Evolutionary conservation across 495 filamentous ascomycete species (phyloP).

Genomic region (Aspergillus bertholletiae): DNA sequence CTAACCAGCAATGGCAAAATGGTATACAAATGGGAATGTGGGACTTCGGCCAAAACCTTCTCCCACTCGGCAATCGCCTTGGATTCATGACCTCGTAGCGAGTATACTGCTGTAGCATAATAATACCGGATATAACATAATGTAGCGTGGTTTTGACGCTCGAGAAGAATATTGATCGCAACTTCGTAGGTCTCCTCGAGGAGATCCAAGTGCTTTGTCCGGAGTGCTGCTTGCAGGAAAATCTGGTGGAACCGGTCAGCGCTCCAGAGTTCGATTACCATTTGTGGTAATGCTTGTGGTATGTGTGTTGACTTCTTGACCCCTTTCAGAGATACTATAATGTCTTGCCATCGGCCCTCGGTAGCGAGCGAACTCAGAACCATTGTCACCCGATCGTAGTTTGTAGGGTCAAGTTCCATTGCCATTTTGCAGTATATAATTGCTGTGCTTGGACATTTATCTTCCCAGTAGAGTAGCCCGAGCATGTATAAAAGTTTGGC

Average conservation of each 20-base stretch:
- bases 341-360: background rate
- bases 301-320: background rate
- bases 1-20: background rate
- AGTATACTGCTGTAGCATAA: background rate
- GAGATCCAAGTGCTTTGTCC: background rate
- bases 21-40: background rate
- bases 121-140: background rate
- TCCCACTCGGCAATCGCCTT: conserved; percentile 2
- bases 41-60: background rate
- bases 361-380: background rate
- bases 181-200: background rate
- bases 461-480: conserved; percentile 2
- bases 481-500: conserved; percentile 9
- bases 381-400: background rate
- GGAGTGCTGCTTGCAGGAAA: background rate
- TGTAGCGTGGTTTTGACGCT: background rate
- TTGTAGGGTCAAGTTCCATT: background rate
- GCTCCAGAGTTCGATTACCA: background rate
- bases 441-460: background rate
- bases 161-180: background rate
- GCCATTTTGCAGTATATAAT: background rate
- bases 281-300: background rate
- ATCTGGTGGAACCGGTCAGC: background rate
- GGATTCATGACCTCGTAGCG: background rate
- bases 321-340: background rate